Base-by-base conservation (phyloP, 148 eudicot species). In the Nyssa sinensis region DNA sequence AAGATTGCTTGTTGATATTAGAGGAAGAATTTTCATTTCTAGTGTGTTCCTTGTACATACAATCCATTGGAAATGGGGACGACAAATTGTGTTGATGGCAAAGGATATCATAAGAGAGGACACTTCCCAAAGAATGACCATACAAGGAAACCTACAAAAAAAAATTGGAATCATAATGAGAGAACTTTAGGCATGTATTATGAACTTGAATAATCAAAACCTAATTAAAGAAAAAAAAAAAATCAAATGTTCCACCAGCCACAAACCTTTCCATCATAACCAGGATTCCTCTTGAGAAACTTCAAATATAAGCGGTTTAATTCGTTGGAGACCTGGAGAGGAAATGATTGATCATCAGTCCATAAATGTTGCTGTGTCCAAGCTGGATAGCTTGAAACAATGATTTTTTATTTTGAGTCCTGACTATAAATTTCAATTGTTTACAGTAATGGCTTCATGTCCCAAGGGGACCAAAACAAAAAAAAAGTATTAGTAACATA, bases 91-190 rank as follows among this genome's bases (percentile, higher is more conserved):
- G 91, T 89, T 95, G 99, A 81, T 95, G 99, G 84, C 99, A 95
- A 44, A 92, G 90, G 80, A 95, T 93, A 80, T 95, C 98, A 80
- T 89, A 95, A 59, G 98, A 89, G 73, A 95, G 93, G 67, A 95
- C 99, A 77, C 99, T 95, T 67, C 99, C 99, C 71, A 95, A 76
- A 57, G 99, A 95, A 81, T 95, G 99, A 69, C 94, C 99, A 83
- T 95, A 95, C 39, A 95, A 62, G 4, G 99, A 95, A 77, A 95
- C 94, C 98, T 95, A 78, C 76, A 81, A 49, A 67, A 39, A 23
- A 30, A 19, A 53, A 44, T n/a, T n/a, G n/a, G n/a, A 11, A 74
- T 32, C 76, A 71, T 23, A 27, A 31, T 23, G 21, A 32, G 7
- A 66, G n/a, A 72, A 35, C 17, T 13, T 70, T 62, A 28, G 61